These are phyloP conservation scores for Ampelocalamus luodianensis DNA, from an alignment of 176 grass and related monocot species.

Conservation along the genomic window DNA sequence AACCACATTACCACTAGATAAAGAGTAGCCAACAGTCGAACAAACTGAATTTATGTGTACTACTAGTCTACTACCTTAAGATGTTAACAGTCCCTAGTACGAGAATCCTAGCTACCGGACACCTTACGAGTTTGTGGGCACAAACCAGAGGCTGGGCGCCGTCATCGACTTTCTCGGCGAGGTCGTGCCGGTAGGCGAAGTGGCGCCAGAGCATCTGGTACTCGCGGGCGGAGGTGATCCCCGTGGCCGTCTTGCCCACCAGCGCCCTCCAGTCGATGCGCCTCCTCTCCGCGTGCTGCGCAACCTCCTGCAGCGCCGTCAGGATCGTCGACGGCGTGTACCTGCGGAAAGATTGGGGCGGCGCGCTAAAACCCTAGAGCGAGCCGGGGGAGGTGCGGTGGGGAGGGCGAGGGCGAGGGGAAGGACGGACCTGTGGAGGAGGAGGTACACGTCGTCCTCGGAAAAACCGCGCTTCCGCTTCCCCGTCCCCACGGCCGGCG, in stretches of 20 bases:
- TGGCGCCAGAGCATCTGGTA: conserved; percentile 98
- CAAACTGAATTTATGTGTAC: neutral
- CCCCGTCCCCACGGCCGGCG: neutral
- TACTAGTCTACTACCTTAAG: neutral
- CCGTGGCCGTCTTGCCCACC: conserved; percentile 62
- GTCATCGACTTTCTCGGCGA: conserved; percentile 53
- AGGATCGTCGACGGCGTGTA: conserved; percentile 77
- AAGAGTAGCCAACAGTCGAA: neutral
- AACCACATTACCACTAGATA: neutral
- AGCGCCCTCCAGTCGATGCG: conserved; percentile 72
- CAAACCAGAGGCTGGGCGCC: conserved; percentile 66
- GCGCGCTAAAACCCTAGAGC: conserved; percentile 59
- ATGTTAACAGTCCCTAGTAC: conserved; percentile 9
- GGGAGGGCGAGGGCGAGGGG: neutral
- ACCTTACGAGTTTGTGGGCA: neutral
- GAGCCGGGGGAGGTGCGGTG: neutral
- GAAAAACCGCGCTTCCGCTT: conserved; percentile 64
- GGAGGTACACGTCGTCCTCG: conserved; percentile 76
- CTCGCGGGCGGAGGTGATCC: conserved; percentile 80
- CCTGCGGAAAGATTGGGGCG: conserved; percentile 42
- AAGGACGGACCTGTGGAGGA: conserved; percentile 72
- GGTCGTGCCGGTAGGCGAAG: conserved; percentile 66
- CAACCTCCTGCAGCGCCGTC: conserved; percentile 75
- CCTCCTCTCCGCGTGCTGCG: conserved; percentile 44
- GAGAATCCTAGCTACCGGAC: neutral